Evolutionary conservation across 164 flowering plant species (phyloP), one percentile per base, ranked within the genome.

Genomic region (Magnolia changhungtana): DNA sequence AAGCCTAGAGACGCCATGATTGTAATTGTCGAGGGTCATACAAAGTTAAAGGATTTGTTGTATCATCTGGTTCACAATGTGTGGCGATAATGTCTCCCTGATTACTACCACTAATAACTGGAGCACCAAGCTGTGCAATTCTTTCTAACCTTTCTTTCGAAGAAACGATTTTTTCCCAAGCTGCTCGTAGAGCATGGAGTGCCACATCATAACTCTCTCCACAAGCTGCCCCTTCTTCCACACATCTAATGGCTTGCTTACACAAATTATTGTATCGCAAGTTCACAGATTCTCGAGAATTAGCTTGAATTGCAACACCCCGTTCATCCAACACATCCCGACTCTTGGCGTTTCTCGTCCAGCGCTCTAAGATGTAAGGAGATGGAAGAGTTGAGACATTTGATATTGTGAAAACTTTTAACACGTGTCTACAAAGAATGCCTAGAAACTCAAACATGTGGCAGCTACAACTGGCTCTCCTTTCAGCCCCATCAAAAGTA

Each of bases 371-470:
- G 23, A 90, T 87, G 77, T 90, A 91, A 85, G 90, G 90, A 67
- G 90, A 70, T 31, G 93, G 96, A 29, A 90, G 82, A 3, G 87
- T 85, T 76, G 88, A 89, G 20, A 91, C 88, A 82, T 88, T 90
- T 74, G 92, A 87, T 50, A 88, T 94, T 18, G 92, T 90, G 80
- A 92, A 94, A 16, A 92, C 98, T 50, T 93, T 90, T 77, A 94
- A 85, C 73, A 92, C 83, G 80, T 94, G 97, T 75, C 96, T 83
- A 79, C 96, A 94, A 45, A 92, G 87, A 78, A 94, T 90, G 66
- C 98, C 97, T 50, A 88, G 87, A 80, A 87, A 89, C 85, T 94
- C 96, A 85, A 92, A 92, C 97, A 94, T 91, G 78, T 81, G 89
- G 80, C 98, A 94, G 81, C 93, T 92, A 72, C 98, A 94, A 65